A percentile compares a stretch with the other conserved stretches of the same genome.
phyloP scores from a whole-genome alignment of 352 stramenopile species.

The Pythium vanterpoolii region DNA sequence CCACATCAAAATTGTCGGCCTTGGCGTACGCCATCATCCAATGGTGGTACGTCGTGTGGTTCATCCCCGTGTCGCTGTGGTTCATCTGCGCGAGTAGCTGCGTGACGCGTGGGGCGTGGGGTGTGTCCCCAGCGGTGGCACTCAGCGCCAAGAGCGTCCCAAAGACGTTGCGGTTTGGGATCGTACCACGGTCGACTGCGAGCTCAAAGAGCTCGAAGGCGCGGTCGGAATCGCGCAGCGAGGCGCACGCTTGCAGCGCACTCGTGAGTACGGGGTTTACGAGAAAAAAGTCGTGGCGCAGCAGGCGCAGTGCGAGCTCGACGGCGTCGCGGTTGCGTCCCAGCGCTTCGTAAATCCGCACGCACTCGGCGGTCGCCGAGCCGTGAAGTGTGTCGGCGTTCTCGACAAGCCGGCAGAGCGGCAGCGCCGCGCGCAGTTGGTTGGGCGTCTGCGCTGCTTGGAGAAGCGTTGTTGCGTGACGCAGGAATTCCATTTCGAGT shows the following conservation, averaged over 20 bases:
- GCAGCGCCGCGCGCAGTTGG: constrained; percentile 52
- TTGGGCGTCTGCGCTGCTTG: constrained; percentile 48
- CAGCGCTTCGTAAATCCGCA: constrained; percentile 62
- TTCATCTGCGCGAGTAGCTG: constrained; percentile 55
- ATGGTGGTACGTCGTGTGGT: constrained; percentile 68
- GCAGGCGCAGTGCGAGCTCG: constrained; percentile 42
- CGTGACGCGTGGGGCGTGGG: constrained; percentile 34
- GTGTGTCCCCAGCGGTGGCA: constrained; percentile 34
- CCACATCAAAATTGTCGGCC: constrained; percentile 39
- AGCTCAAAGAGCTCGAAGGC: constrained; percentile 62
- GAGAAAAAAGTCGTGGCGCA: constrained; percentile 65
- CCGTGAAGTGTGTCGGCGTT: constrained; percentile 32
- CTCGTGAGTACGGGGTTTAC: constrained; percentile 54
- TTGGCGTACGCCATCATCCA: constrained; percentile 69
- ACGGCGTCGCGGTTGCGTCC: constrained; percentile 50
- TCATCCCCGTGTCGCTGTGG: constrained; percentile 47
- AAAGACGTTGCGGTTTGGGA: constrained; percentile 66
- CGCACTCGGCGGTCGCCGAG: constrained; percentile 47
- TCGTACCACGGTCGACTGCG: constrained; percentile 50
- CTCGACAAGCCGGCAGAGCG: constrained; percentile 53
- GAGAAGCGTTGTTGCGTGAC: constrained; percentile 37
- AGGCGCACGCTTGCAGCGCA: constrained; percentile 56
- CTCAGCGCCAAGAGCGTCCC: constrained; percentile 55
- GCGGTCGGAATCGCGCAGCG: constrained; percentile 41
- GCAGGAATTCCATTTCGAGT: constrained; percentile 44